phyloP scores from a whole-genome alignment of 768 basidiomycete species.

The Pleurotus djamor region DNA sequence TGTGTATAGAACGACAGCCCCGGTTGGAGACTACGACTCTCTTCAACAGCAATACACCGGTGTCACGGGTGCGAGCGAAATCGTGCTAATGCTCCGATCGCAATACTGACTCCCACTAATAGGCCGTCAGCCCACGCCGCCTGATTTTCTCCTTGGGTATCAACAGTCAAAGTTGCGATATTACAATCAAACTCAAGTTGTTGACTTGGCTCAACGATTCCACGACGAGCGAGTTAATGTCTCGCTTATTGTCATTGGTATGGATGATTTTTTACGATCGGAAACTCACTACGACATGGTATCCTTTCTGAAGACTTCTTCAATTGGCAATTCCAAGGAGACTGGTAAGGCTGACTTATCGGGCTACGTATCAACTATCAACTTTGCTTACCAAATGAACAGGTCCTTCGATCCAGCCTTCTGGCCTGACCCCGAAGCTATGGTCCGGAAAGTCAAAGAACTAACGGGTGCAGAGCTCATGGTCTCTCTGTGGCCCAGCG shows the following conservation, averaged over 20 bases:
- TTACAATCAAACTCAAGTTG: slow-evolving; percentile 29
- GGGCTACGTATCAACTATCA: background rate
- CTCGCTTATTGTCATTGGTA: slow-evolving; percentile 31
- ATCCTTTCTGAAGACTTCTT: slow-evolving; percentile 26
- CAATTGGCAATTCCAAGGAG: slow-evolving; percentile 33
- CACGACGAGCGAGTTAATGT: slow-evolving; percentile 32
- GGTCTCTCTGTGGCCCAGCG: slow-evolving; percentile 36
- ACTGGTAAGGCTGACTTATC: slow-evolving; percentile 20
- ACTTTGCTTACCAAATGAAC: background rate
- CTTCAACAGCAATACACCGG: slow-evolving; percentile 31
- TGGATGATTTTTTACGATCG: background rate
- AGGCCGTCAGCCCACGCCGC: slow-evolving; percentile 34
- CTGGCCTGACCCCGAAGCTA: slow-evolving; percentile 29
- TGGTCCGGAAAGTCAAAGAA: slow-evolving; percentile 29
- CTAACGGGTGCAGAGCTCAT: slow-evolving; percentile 35
- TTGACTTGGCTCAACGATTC: slow-evolving; percentile 31
- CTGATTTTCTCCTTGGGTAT: slow-evolving; percentile 31
- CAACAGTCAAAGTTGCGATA: slow-evolving; percentile 36
- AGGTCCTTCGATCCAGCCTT: slow-evolving; percentile 33
- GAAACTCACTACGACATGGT: background rate
- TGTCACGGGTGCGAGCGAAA: slow-evolving; percentile 25
- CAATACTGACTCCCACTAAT: background rate
- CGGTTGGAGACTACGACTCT: slow-evolving; percentile 32
- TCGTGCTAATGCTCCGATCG: background rate
- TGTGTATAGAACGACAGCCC: slow-evolving; percentile 25